Evolutionary conservation across 1,284 basidiomycete genomes (phyloP).

Genomic region (Pseudozyma pruni): DNA sequence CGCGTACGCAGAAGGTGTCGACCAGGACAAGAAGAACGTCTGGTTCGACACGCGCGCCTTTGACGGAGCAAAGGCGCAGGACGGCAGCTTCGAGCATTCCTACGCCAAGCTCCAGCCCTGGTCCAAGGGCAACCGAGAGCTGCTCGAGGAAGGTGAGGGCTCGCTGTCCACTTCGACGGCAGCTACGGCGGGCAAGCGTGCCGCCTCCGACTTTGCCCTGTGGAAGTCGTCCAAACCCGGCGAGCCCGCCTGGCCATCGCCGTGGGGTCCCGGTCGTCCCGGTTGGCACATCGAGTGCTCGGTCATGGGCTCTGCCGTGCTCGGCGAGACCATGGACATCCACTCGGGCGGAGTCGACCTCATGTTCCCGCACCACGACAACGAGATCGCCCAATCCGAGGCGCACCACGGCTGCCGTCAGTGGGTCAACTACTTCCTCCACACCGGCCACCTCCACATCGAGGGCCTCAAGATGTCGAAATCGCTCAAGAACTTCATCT

Average conservation of each 20-base stretch:
- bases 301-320: slow-evolving; percentile 94
- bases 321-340: slow-evolving; percentile 95
- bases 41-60: slow-evolving; percentile 95
- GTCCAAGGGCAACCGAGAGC: slow-evolving; percentile 89
- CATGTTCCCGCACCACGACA: slow-evolving; percentile 99
- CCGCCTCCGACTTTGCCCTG: slow-evolving; percentile 85
- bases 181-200: slow-evolving; percentile 74
- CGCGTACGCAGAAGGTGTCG: slow-evolving; percentile 74
- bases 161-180: slow-evolving; percentile 70
- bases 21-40: slow-evolving; percentile 70
- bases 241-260: slow-evolving; percentile 96
- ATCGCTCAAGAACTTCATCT: slow-evolving; percentile 98
- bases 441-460: slow-evolving; percentile 98
- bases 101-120: slow-evolving; percentile 97
- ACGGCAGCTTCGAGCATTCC: slow-evolving; percentile 69
- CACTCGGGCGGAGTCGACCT: slow-evolving; percentile 97
- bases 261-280: slow-evolving; percentile 95
- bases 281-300: slow-evolving; percentile 99
- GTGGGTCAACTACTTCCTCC: slow-evolving; percentile 99
- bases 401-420: slow-evolving; percentile 84
- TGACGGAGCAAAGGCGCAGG: slow-evolving; percentile 73
- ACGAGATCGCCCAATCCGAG: slow-evolving; percentile 97
- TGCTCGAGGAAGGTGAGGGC: slow-evolving; percentile 93
- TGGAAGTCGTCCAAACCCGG: slow-evolving; percentile 98
- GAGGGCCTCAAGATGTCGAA: slow-evolving; percentile 99